Evolutionary conservation across 2,329 filamentous ascomycete genomes (phyloP).

Genomic region (Rutstroemia sp.): DNA sequence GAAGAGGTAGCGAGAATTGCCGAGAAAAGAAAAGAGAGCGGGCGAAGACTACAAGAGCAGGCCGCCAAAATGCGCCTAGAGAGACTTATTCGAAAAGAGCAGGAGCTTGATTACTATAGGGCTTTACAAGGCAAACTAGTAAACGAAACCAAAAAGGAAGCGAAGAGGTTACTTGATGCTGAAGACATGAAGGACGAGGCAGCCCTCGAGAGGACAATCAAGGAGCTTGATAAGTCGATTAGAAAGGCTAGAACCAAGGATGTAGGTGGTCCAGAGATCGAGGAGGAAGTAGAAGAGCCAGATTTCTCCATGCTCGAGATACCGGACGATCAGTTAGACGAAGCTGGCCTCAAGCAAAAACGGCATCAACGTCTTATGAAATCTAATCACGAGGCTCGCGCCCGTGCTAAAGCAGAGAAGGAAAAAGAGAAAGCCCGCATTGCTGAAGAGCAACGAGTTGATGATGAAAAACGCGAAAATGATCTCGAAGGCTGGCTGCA

Average conservation of each 20-base stretch:
- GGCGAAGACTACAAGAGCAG: conserved; percentile 84
- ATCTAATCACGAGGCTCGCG: conserved; percentile 86
- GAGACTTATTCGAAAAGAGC: conserved; percentile 90
- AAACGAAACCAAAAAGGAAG: conserved; percentile 84
- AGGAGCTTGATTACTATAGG: conserved; percentile 91
- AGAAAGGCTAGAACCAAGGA: conserved; percentile 89
- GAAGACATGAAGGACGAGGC: conserved; percentile 90
- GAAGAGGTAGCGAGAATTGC: conserved; percentile 87
- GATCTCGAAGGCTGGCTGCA: conserved; percentile 82
- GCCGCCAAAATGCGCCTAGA: conserved; percentile 96
- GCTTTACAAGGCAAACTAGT: conserved; percentile 66
- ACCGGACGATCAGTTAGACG: conserved; percentile 87
- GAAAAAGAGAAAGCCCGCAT: conserved; percentile 81
- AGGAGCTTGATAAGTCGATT: conserved; percentile 85
- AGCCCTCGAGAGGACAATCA: conserved; percentile 75
- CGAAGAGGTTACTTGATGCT: conserved; percentile 73
- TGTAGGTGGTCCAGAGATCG: conserved; percentile 72
- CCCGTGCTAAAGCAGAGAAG: conserved; percentile 92
- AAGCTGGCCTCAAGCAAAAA: conserved; percentile 85
- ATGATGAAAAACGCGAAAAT: conserved; percentile 75
- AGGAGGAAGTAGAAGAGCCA: conserved; percentile 70
- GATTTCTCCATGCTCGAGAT: conserved; percentile 84
- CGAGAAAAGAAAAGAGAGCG: conserved; percentile 92
- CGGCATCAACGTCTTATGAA: conserved; percentile 88
- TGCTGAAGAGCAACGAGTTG: conserved; percentile 75